Evolutionary conservation across 768 basidiomycete genomes (phyloP).

Genomic region (Boletales sp.): DNA sequence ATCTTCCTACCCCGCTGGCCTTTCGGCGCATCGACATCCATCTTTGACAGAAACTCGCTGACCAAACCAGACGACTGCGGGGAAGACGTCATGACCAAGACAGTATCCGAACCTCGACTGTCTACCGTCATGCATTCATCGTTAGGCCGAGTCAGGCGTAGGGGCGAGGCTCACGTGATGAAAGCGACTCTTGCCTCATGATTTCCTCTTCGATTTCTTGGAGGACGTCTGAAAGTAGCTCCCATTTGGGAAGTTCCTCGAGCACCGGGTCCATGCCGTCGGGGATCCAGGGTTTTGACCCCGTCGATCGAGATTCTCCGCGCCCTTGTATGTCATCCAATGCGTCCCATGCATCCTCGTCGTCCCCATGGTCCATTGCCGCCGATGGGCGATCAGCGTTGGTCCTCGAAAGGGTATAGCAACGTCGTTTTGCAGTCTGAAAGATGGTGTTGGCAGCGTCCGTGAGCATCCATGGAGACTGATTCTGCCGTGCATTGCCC

Average conservation of each 20-base stretch:
- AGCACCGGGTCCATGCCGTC: conserved; percentile 78
- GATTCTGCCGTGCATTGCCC: conserved; percentile 60
- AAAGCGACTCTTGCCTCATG: conserved; percentile 51
- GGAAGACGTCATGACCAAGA: conserved; percentile 88
- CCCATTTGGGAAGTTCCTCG: conserved; percentile 97
- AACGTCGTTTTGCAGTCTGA: conserved; percentile 73
- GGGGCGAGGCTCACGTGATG: conserved; percentile 12
- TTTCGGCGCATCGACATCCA: conserved; percentile 53
- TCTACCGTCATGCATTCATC: conserved; percentile 15
- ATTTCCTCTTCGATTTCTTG: conserved; percentile 90
- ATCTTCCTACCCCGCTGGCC: conserved; percentile 67
- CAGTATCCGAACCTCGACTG: conserved; percentile 60
- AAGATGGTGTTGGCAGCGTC: conserved; percentile 90
- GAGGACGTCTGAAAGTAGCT: conserved; percentile 75
- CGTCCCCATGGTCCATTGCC: conserved; percentile 46
- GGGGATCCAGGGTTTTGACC: conserved; percentile 56
- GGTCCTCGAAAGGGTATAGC: conserved; percentile 53
- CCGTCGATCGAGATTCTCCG: conserved; percentile 1
- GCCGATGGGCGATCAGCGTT: conserved; percentile 19
- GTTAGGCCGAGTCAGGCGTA: background rate
- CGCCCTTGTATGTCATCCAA: conserved; percentile 51
- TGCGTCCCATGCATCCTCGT: conserved; percentile 75
- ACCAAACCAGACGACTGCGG: conserved; percentile 69
- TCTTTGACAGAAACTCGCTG: conserved; percentile 69
- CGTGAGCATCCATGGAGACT: conserved; percentile 87